Evolutionary conservation across 2,329 filamentous ascomycete genomes (phyloP).

Genomic region (Exophiala calicioides): DNA sequence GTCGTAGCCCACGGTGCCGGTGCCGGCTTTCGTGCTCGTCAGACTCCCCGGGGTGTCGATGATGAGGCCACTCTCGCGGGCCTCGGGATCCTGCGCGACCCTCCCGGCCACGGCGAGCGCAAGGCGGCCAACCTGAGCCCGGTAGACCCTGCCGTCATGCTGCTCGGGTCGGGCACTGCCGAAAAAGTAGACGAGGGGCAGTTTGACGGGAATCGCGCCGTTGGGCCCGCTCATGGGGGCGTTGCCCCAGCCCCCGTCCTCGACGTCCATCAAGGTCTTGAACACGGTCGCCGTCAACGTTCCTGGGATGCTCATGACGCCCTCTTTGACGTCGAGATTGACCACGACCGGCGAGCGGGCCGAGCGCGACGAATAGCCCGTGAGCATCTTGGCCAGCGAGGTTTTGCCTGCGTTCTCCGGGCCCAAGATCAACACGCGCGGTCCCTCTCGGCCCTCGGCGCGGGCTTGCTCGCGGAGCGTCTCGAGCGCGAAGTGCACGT

Average conservation of each 20-base stretch:
- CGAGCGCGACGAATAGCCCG: slow-evolving; percentile 74
- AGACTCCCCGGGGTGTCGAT: slow-evolving; percentile 78
- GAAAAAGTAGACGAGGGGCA: slow-evolving; percentile 88
- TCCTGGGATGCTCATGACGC: slow-evolving; percentile 74
- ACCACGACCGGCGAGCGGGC: slow-evolving; percentile 77
- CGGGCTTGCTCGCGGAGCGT: slow-evolving; percentile 65
- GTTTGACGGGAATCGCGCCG: slow-evolving; percentile 82
- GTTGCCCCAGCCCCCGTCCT: slow-evolving; percentile 84
- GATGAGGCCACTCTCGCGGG: slow-evolving; percentile 74
- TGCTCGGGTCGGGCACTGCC: slow-evolving; percentile 62
- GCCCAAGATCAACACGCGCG: slow-evolving; percentile 81
- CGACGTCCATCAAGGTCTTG: slow-evolving; percentile 81
- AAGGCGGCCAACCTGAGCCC: slow-evolving; percentile 71
- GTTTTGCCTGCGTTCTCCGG: slow-evolving; percentile 81
- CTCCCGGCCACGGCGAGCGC: slow-evolving; percentile 76
- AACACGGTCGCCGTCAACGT: slow-evolving; percentile 85
- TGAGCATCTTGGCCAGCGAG: slow-evolving; percentile 72
- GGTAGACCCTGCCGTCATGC: slow-evolving; percentile 72
- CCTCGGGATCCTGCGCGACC: slow-evolving; percentile 71
- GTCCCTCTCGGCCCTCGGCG: slow-evolving; percentile 58
- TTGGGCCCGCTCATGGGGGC: slow-evolving; percentile 83
- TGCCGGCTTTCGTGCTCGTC: slow-evolving; percentile 53
- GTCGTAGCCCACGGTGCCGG: slow-evolving; percentile 67
- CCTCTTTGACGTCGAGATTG: slow-evolving; percentile 81
- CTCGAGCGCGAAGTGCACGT: slow-evolving; percentile 85